A percentile compares a stretch with the other conserved stretches of the same genome.
These are phyloP conservation scores for Rhizophlyctis rosea DNA, from an alignment of 192 early-diverging fungal genomes.

Conservation along the genomic window DNA sequence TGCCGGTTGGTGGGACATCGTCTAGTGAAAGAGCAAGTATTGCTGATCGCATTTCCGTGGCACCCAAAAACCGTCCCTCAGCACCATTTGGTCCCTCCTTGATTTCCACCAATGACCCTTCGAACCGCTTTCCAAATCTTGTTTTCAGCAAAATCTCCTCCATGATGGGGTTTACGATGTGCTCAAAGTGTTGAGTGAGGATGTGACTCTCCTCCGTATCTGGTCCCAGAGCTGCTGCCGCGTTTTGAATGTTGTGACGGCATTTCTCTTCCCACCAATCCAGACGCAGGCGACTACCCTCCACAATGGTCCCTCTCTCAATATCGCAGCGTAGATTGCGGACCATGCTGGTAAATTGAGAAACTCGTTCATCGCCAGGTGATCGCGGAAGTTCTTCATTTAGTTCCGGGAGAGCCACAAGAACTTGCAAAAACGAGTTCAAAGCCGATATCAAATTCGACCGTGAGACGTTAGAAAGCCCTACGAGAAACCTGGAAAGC, in stretches of 20 bases:
- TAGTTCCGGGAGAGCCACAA: slow-evolving; percentile 14
- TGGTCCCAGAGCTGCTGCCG: too few species aligned
- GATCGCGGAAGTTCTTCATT: slow-evolving; percentile 27
- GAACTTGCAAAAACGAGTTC: slow-evolving; percentile 29
- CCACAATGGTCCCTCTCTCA: background rate
- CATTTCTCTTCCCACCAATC: slow-evolving; percentile 16
- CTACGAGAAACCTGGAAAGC: slow-evolving; percentile 3
- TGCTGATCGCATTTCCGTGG: too few species aligned
- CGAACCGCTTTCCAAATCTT: slow-evolving; percentile 31
- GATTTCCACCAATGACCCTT: slow-evolving; percentile 11
- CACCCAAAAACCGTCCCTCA: too few species aligned
- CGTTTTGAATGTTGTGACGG: slow-evolving; percentile 3
- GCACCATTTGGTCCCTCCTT: too few species aligned
- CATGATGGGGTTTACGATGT: slow-evolving; percentile 9
- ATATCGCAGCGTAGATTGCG: slow-evolving; percentile 13
- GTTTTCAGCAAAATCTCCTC: slow-evolving; percentile 23
- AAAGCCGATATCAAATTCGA: slow-evolving; percentile 19
- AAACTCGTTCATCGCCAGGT: slow-evolving; percentile 4
- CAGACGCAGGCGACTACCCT: slow-evolving; percentile 5
- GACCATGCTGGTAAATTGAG: slow-evolving; percentile 17
- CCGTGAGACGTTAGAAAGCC: slow-evolving; percentile 10
- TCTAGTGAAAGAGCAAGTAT: slow-evolving; percentile 22
- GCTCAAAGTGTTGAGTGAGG: slow-evolving; percentile 1
- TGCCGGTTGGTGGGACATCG: slow-evolving; percentile 19
- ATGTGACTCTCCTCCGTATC: background rate